Conservation (phyloP, 768 basidiomycete species). For the Cantharellus cinnabarinus region DNA sequence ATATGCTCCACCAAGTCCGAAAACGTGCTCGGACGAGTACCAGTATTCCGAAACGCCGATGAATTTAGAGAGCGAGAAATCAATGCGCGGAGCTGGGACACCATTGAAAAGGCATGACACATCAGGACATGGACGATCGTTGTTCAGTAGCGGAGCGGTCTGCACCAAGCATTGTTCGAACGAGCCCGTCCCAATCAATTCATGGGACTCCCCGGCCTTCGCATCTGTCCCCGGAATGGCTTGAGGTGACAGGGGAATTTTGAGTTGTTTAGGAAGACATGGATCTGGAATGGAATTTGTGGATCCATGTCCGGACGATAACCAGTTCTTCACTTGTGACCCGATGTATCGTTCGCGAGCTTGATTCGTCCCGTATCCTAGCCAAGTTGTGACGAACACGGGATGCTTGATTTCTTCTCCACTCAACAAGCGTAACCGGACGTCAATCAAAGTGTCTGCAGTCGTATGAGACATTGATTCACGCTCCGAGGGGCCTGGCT, state of each 20-base stretch:
- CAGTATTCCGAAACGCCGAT: slow-evolving; percentile 98
- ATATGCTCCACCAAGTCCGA: slow-evolving; percentile 85
- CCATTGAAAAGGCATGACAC: slow-evolving; percentile 86
- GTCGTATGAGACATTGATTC: slow-evolving; percentile 18
- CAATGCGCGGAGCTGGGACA: slow-evolving; percentile 79
- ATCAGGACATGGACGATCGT: slow-evolving; percentile 61
- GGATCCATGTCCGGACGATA: slow-evolving; percentile 14
- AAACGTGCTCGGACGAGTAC: slow-evolving; percentile 97
- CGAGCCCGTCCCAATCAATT: slow-evolving; percentile 67
- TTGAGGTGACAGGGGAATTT: slow-evolving; percentile 36
- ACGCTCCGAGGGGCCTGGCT: slow-evolving; percentile 44
- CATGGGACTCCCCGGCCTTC: slow-evolving; percentile 11
- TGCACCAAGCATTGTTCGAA: slow-evolving; percentile 64
- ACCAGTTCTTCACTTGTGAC: slow-evolving; percentile 37
- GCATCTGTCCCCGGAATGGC: slow-evolving; percentile 16
- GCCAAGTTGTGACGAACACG: slow-evolving; percentile 96
- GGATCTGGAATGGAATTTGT: slow-evolving; percentile 46
- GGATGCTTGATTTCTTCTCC: slow-evolving; percentile 78
- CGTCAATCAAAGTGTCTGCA: slow-evolving; percentile 50
- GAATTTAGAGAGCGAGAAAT: slow-evolving; percentile 82
- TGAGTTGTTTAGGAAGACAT: slow-evolving; percentile 65
- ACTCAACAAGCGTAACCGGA: slow-evolving; percentile 58
- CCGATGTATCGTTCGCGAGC: slow-evolving; percentile 87
- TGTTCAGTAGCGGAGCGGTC: slow-evolving; percentile 66
- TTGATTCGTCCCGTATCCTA: slow-evolving; percentile 95